Evolutionary conservation across 352 stramenopile species (phyloP).

Genomic region (Globisporangium orthogonon): DNA sequence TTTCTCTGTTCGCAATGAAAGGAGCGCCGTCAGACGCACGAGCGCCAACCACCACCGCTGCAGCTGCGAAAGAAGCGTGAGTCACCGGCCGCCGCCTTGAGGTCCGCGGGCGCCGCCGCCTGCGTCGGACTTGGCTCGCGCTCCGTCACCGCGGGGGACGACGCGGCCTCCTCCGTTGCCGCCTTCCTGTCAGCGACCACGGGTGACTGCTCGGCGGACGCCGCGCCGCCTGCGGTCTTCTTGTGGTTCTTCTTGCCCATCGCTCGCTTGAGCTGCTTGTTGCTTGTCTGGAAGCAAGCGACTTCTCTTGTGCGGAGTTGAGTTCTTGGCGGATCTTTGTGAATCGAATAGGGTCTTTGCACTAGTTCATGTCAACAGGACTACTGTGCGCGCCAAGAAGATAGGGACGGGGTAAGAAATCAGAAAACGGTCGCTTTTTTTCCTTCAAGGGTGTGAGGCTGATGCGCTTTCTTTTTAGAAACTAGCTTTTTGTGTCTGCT

Average conservation of each 20-base stretch:
- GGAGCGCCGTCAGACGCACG: not conserved
- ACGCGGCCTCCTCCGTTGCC: not conserved
- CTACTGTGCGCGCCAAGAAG: too few species aligned
- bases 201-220: slow-evolving; percentile 11
- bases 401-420: too few species aligned
- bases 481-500: too few species aligned
- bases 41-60: not conserved
- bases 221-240: slow-evolving; percentile 12
- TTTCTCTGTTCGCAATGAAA: slow-evolving; percentile 18
- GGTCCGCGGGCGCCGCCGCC: slow-evolving; percentile 15
- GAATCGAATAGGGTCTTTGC: too few species aligned
- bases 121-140: slow-evolving; percentile 21
- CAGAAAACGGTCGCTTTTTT: too few species aligned
- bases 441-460: too few species aligned
- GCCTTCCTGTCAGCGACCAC: slow-evolving; percentile 7
- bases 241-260: slow-evolving; percentile 72
- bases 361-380: too few species aligned
- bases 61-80: not conserved
- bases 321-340: too few species aligned
- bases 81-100: slow-evolving; percentile 30
- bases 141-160: slow-evolving; percentile 10
- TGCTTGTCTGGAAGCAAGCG: not conserved
- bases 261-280: not conserved
- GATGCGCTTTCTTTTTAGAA: too few species aligned
- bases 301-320: not conserved